Base-by-base conservation (phyloP, 208 protist genomes). In the Wallacemonas sp. region DNA sequence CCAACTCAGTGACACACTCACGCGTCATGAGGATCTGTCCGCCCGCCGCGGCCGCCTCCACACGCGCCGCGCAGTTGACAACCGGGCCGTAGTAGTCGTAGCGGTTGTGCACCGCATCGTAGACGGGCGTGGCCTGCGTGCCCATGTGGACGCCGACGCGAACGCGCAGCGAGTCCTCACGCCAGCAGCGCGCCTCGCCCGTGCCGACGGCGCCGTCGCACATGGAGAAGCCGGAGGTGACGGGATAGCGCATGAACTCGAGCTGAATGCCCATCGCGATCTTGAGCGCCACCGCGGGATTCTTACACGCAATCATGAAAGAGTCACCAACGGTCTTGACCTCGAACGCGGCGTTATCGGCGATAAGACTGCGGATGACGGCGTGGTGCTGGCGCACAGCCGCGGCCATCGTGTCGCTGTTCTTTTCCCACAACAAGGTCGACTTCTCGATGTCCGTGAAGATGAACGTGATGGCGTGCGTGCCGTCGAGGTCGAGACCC, bases 61-160 rank as follows among this genome's bases (percentile, higher is more conserved):
- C 74, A 43, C 82, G 73, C 0, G 87, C 79, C 8, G 70, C 52
- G 26, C 71, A 73, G 65, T 87, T 92, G 3, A 94, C 85, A 9
- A 66, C 77, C 1, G 77, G 81, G 1, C 87, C 87, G 47, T 84
- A 90, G 67, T 92, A 94, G 67, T 94, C 85, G 54, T 81, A 78
- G 12, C 72, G 61, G 32, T 66, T 58, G 39, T 70, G 39, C 11
- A 78, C 60, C 0, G 54, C 38, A 27, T 83, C 72, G 52, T 76
- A 83, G 9, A 49, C 34, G 29, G 57, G 60, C 44, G 8, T 30
- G 21, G 65, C 67, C 5, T 67, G 65, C n/a, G 34, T 30, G 49
- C 68, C 82, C 74, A 65, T 58, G 39, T 77, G 52, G 1, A 80
- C 14, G 49, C 62, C 48, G 2, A 77, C 43, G 33, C 69, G 52